A percentile compares a stretch with the other conserved stretches of the same genome.
Conservation (phyloP, 768 basidiomycete genomes). For the Podaxis mareebaensis region DNA sequence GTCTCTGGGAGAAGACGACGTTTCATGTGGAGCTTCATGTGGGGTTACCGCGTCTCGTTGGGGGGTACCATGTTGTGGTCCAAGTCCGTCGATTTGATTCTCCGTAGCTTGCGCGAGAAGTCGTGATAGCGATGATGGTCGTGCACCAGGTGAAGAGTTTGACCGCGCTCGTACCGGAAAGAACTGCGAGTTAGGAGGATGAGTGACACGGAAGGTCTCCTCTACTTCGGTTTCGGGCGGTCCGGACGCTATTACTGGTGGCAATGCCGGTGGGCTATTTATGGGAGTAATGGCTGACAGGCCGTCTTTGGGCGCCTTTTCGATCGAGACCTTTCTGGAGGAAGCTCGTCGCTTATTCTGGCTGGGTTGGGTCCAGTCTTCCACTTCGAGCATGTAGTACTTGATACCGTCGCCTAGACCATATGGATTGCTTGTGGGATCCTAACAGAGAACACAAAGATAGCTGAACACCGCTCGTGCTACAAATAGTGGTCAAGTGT, state of each 20-base stretch:
- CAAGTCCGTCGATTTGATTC: slow-evolving; percentile 29
- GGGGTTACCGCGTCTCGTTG: slow-evolving; percentile 23
- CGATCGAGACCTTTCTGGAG: slow-evolving; percentile 50
- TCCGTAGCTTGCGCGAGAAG: slow-evolving; percentile 73
- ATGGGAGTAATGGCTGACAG: slow-evolving; percentile 23
- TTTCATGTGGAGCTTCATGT: slow-evolving; percentile 18
- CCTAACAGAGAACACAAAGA: slow-evolving; percentile 45
- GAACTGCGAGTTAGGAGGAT: slow-evolving; percentile 66
- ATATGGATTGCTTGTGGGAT: slow-evolving; percentile 86
- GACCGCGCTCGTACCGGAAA: slow-evolving; percentile 65
- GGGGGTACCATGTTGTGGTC: slow-evolving; percentile 13
- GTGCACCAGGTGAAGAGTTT: slow-evolving; percentile 66
- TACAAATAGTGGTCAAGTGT: slow-evolving; percentile 17
- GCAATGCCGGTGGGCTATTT: slow-evolving; percentile 41
- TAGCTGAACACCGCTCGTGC: slow-evolving; percentile 26
- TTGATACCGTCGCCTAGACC: slow-evolving; percentile 86
- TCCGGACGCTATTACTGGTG: slow-evolving; percentile 48
- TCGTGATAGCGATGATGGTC: slow-evolving; percentile 79
- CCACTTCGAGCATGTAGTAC: slow-evolving; percentile 92
- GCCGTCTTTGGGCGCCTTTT: slow-evolving; percentile 38
- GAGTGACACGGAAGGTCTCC: slow-evolving; percentile 65
- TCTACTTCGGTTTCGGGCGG: slow-evolving; percentile 74
- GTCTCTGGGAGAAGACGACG: slow-evolving; percentile 16
- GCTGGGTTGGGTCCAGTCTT: slow-evolving; percentile 86
- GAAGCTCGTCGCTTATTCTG: slow-evolving; percentile 60